Conservation (phyloP, 306 rosid genomes). For the Acacia confusa region DNA sequence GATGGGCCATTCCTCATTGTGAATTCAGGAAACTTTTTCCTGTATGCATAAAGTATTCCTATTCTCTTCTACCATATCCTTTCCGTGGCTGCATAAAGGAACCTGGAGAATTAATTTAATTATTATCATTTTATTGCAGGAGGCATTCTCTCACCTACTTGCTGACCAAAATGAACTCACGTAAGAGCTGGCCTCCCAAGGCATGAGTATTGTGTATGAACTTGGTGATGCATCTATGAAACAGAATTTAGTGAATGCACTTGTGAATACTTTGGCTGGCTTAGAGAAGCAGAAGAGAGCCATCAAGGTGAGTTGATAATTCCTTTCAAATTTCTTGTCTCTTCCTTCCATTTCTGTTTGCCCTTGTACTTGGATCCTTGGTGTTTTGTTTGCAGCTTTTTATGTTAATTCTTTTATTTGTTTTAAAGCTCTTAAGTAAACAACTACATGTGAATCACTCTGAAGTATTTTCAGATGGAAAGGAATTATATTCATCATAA, state of each 20-base stretch:
- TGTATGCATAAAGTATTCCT: neutral
- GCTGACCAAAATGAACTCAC: constrained; percentile 95
- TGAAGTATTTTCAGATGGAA: neutral
- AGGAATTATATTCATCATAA: neutral
- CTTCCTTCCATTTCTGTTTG: constrained; percentile 2
- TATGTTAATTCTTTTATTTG: constrained; percentile 11
- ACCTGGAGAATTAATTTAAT: constrained; percentile 24
- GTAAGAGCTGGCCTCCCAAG: constrained; percentile 97
- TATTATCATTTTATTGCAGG: constrained; percentile 57
- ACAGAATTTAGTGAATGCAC: constrained; percentile 78
- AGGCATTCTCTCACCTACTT: constrained; percentile 89
- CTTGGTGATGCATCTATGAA: constrained; percentile 89
- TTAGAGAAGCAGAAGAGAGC: constrained; percentile 90
- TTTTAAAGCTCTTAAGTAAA: neutral
- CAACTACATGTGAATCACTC: constrained; percentile 5
- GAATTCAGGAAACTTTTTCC: neutral
- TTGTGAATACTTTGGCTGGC: constrained; percentile 81
- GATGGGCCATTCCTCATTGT: neutral
- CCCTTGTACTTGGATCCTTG: neutral
- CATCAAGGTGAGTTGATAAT: constrained; percentile 69
- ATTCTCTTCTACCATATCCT: constrained; percentile 9
- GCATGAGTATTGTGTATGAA: constrained; percentile 98
- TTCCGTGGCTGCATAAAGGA: constrained; percentile 16
- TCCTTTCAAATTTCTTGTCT: constrained; percentile 6
- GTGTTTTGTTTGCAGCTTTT: constrained; percentile 51